Conservation (phyloP, 345 rosid genomes). For the Syzygium oleosum region DNA sequence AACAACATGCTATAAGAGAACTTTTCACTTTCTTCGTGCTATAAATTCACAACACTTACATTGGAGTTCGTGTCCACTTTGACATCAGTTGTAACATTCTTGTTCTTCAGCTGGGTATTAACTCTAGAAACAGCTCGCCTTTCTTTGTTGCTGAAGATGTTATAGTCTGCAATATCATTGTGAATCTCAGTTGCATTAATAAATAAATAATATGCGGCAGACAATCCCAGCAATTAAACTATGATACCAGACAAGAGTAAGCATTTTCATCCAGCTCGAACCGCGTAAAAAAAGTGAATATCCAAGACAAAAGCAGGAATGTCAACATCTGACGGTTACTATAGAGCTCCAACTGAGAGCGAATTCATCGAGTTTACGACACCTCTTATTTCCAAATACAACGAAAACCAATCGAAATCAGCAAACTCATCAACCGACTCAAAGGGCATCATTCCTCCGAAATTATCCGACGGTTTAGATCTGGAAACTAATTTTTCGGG, state of each 20-base stretch:
- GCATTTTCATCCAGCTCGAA: not conserved
- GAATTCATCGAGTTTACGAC: not conserved
- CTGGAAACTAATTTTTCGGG: not conserved
- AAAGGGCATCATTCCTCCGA: not conserved
- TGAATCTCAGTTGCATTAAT: not conserved
- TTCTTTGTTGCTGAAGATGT: slow-evolving; percentile 67
- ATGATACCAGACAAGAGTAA: not conserved
- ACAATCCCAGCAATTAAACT: not conserved
- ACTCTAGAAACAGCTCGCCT: slow-evolving; percentile 64
- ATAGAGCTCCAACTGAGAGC: not conserved
- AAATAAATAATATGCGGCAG: not conserved
- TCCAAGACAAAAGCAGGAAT: not conserved
- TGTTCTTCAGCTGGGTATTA: slow-evolving; percentile 75
- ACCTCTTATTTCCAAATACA: not conserved
- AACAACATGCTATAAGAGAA: not conserved
- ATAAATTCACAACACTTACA: slow-evolving; percentile 11
- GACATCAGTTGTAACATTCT: slow-evolving; percentile 73
- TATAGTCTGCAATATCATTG: slow-evolving; percentile 38
- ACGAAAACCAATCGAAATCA: not conserved
- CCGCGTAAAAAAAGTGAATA: too few species aligned
- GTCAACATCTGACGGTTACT: not conserved
- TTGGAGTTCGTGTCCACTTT: slow-evolving; percentile 72
- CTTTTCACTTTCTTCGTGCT: not conserved
- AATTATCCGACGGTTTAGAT: not conserved
- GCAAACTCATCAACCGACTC: not conserved